These are phyloP conservation scores for Chlamydomonas reinhardtii DNA, from an alignment of 163 green algal species.

Conservation along the genomic window DNA sequence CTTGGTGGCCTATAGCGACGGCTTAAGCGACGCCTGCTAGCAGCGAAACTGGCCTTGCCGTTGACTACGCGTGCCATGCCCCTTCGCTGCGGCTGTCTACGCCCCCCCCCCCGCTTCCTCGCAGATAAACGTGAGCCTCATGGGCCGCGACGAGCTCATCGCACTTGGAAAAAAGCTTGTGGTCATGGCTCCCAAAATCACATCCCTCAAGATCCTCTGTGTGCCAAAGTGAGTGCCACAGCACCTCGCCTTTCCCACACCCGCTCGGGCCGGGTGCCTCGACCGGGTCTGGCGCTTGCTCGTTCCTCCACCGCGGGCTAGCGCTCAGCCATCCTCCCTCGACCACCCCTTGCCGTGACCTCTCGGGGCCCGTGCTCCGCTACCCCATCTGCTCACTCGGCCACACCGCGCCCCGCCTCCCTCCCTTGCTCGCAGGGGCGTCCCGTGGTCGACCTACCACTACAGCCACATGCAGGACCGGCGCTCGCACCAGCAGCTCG, in stretches of 20 bases:
- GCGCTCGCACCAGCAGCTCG: neutral
- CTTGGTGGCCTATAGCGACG: no score
- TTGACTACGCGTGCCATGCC: no score
- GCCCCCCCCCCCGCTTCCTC: no score
- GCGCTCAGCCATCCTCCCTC: no score
- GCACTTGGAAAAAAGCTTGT: constrained; percentile 1
- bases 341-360: no score
- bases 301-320: no score
- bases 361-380: no score
- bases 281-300: no score
- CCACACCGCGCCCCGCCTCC: neutral
- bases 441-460: constrained; percentile 3
- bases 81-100: no score
- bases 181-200: neutral
- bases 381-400: neutral
- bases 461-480: constrained; percentile 16
- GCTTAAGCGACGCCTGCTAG: no score
- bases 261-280: neutral
- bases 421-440: neutral
- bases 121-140: constrained; percentile 24
- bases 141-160: constrained; percentile 26
- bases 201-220: constrained; percentile 11
- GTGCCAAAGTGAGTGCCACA: constrained; percentile 1
- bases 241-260: neutral
- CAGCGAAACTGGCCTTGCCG: no score